Percentiles rank a stretch among this genome's conserved stretches.
Conservation (phyloP, 2,329 filamentous ascomycete genomes). For the Cladophialophora chaetospira region DNA sequence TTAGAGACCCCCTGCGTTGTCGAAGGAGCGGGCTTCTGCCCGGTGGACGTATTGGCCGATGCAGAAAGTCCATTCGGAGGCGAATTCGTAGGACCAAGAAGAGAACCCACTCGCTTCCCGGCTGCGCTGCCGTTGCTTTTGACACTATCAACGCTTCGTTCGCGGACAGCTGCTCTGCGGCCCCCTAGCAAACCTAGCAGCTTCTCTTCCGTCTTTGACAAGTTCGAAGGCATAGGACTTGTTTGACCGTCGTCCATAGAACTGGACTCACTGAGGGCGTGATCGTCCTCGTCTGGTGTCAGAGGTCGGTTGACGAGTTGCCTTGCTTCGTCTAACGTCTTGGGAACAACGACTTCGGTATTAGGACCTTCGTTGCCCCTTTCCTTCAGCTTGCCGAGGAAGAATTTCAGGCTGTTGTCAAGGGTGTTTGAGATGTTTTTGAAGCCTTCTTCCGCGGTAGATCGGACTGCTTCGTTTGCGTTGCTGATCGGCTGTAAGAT, state of each 20-base stretch:
- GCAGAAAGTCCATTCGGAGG: slow-evolving; percentile 40
- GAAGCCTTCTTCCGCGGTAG: slow-evolving; percentile 84
- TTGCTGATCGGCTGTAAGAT: slow-evolving; percentile 82
- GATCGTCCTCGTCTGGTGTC: slow-evolving; percentile 52
- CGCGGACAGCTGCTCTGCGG: slow-evolving; percentile 59
- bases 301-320: slow-evolving; percentile 71
- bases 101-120: slow-evolving; percentile 59
- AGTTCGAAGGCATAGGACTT: slow-evolving; percentile 36
- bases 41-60: slow-evolving; percentile 30
- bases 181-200: slow-evolving; percentile 72
- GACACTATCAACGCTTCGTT: slow-evolving; percentile 75
- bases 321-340: slow-evolving; percentile 88
- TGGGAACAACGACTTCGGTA: slow-evolving; percentile 63
- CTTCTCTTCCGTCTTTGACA: slow-evolving; percentile 59
- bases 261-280: slow-evolving; percentile 53
- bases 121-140: slow-evolving; percentile 59
- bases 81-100: slow-evolving; percentile 35
- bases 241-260: slow-evolving; percentile 45
- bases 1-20: slow-evolving; percentile 37
- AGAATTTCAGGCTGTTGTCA: slow-evolving; percentile 89
- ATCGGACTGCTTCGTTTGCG: slow-evolving; percentile 81
- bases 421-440: slow-evolving; percentile 90
- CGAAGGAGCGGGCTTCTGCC: slow-evolving; percentile 33
- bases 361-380: slow-evolving; percentile 52
- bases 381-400: slow-evolving; percentile 85